A percentile compares a stretch with the other conserved stretches of the same genome.
phyloP scores from a whole-genome alignment of 1,284 basidiomycete genomes.

The Cryptococcus sp. region DNA sequence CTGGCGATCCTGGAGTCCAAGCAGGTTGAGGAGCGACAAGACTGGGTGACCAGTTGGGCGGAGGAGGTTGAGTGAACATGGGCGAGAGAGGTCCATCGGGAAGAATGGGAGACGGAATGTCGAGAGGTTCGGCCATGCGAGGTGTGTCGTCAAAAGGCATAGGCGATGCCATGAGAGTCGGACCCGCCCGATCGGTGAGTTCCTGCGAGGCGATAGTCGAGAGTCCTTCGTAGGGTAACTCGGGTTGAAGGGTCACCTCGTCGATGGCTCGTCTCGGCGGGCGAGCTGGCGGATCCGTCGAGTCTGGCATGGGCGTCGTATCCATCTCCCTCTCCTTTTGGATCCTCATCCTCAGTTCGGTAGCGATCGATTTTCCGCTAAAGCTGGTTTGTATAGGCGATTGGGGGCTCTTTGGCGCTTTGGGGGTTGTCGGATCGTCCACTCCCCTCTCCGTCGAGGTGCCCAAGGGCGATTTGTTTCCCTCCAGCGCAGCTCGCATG shows the following conservation, averaged over 20 bases:
- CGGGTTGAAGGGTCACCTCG: too few species aligned
- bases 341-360: constrained; percentile 19
- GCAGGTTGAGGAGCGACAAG: constrained; percentile 1
- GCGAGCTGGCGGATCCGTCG: neutral
- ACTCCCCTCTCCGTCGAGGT: constrained; percentile 1
- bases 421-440: constrained; percentile 6
- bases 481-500: constrained; percentile 9
- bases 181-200: too few species aligned
- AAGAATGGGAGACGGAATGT: neutral
- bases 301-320: neutral
- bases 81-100: neutral
- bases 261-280: neutral
- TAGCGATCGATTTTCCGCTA: constrained; percentile 15
- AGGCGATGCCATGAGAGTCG: constrained; percentile 8
- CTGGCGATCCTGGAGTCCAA: constrained; percentile 24
- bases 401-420: neutral
- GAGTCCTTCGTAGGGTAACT: too few species aligned
- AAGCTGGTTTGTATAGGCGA: constrained; percentile 2
- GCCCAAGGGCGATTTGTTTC: constrained; percentile 1
- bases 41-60: neutral
- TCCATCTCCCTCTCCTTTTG: constrained; percentile 18
- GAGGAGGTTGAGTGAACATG: neutral
- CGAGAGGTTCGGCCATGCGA: neutral
- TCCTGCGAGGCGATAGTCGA: too few species aligned
- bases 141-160: constrained; percentile 7